Conservation (phyloP, 2,329 filamentous ascomycete genomes). For the Macroventuria anomochaeta region DNA sequence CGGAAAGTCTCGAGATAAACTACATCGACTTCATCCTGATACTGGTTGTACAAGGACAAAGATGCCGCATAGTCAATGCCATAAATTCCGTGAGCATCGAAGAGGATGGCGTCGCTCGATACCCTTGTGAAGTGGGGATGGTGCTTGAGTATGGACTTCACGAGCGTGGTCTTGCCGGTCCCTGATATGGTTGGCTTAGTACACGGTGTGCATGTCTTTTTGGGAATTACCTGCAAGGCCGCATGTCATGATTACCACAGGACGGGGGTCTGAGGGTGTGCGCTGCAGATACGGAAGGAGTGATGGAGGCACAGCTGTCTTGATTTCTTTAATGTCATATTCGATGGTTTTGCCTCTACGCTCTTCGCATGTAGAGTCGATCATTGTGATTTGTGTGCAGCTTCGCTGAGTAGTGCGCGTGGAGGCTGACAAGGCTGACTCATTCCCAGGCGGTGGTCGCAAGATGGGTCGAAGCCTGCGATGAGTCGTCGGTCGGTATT, state of each 20-base stretch:
- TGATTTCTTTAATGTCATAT: neutral
- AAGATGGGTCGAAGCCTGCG: neutral
- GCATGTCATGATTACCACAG: constrained; percentile 17
- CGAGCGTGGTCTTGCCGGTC: constrained; percentile 21
- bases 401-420: neutral
- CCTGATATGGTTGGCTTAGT: neutral
- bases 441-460: neutral
- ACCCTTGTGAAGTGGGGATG: constrained; percentile 12
- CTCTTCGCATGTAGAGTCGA: neutral
- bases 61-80: constrained; percentile 19
- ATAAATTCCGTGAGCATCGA: constrained; percentile 15
- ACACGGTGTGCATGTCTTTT: too few species aligned
- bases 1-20: constrained; percentile 8
- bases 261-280: constrained; percentile 3
- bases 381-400: neutral
- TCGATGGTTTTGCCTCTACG: neutral
- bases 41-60: constrained; percentile 3
- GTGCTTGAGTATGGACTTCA: constrained; percentile 3
- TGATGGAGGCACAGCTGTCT: neutral
- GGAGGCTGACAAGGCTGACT: neutral
- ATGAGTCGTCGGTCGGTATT: neutral
- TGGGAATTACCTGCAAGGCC: constrained; percentile 12
- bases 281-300: constrained; percentile 1
- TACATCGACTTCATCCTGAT: constrained; percentile 10
- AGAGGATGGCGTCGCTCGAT: constrained; percentile 18